Base-by-base conservation (phyloP, 2,329 filamentous ascomycete species). In the Cordyceps militaris region DNA sequence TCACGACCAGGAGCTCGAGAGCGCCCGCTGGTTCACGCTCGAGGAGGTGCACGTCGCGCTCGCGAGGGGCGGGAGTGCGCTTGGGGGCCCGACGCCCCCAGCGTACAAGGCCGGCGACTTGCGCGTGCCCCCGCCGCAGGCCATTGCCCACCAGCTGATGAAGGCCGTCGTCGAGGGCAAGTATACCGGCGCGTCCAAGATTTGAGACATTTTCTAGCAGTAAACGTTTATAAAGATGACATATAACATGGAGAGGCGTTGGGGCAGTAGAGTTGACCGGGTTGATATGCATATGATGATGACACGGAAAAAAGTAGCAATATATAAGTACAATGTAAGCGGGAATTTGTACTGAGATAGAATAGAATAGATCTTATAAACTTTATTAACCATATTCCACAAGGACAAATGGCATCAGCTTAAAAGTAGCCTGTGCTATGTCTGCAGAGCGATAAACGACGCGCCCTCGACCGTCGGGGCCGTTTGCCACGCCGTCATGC, bases 131-230 rank as follows among this genome's bases (percentile, higher is more conserved):
- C 91, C 91, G 2, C 76, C 79, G 59, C 96, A 91, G 36, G 93
- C 94, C 1, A 97, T 99, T 79, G 94, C 94, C 16, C 89, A 97
- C 71, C 88, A 92, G 69, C 73, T 97, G 67, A 85, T 99, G 65
- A 80, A 78, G 54, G 90, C 91, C 1, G 91, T 96, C 14, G 82
- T 87, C 0, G 83, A 85, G 52, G 91, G 91, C 0, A 94, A 89
- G 69, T 74, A 89, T 60, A 78, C 77, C 11, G 77, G 75, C 2
- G 73, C 62, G 4, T 65, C 79, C 60, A 86, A 83, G 70, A 81
- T 81, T 10, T 82, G 71, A 65, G 19, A 13, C 14, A 0, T n/a
- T 24, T 28, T 24, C 43, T 34, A 34, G n/a, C 24, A 55, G 23
- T 34, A 23, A 4, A 11, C 32, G 46, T 53, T 43, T 2, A 47